Evolutionary conservation across 208 protist species (phyloP).

Genomic region (Naegleria fowleri): DNA sequence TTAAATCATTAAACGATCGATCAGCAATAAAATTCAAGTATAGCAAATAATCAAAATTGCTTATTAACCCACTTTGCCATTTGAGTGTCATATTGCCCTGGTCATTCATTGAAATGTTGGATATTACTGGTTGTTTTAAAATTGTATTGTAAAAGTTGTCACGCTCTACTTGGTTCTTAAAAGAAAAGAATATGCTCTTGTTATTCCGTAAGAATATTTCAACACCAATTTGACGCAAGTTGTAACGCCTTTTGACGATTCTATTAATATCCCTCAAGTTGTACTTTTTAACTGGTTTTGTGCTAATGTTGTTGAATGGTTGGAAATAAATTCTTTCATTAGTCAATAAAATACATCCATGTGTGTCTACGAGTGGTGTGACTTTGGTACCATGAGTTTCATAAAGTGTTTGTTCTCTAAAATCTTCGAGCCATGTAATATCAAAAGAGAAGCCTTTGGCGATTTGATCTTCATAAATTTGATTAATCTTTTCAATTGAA

Average conservation of each 20-base stretch:
- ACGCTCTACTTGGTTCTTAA: neutral
- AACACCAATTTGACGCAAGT: constrained; percentile 22
- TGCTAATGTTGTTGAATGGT: constrained; percentile 55
- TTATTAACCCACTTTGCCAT: constrained; percentile 52
- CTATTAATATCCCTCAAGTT: constrained; percentile 31
- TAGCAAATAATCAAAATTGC: constrained; percentile 65
- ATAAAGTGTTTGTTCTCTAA: constrained; percentile 29
- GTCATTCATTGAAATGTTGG: constrained; percentile 1
- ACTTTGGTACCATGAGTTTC: constrained; percentile 27
- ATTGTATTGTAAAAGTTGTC: constrained; percentile 1
- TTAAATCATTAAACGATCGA: constrained; percentile 58
- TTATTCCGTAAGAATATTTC: constrained; percentile 24
- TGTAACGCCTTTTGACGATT: constrained; percentile 18
- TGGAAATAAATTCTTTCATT: constrained; percentile 52
- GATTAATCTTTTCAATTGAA: neutral
- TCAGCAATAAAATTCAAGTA: constrained; percentile 56
- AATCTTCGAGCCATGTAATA: constrained; percentile 24
- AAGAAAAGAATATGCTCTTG: neutral
- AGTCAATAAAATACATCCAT: constrained; percentile 42
- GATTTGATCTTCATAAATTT: constrained; percentile 23
- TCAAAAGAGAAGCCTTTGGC: constrained; percentile 29
- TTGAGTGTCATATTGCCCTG: constrained; percentile 27
- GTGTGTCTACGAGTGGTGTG: constrained; percentile 36
- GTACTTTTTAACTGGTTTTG: constrained; percentile 51
- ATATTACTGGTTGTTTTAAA: neutral